Base-by-base conservation (phyloP, 2,329 filamentous ascomycete species). In the Pseudocercospora pini-densiflorae region DNA sequence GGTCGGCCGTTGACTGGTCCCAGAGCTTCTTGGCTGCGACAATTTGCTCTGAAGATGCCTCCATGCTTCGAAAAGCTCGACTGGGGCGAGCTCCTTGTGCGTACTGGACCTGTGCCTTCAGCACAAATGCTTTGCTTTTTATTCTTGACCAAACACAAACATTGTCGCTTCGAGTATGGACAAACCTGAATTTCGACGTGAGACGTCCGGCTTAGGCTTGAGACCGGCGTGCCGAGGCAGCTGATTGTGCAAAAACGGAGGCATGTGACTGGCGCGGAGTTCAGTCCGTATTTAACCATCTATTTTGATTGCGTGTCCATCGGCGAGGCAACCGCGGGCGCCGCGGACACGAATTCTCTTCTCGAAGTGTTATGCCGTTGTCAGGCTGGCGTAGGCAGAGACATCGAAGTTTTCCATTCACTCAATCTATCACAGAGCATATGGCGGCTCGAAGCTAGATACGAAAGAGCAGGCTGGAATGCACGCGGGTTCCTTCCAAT, bases 1-100 rank as follows among this genome's bases (percentile, higher is more conserved):
- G 29, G 36, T 33, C 31, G 19, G 47, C 47, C 29, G 55, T 51
- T 19, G 64, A 66, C 55, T 66, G 64, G 59, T 66, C 64, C 64
- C 64, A 66, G 51, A 62, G 64, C 60, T 66, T 66, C 55, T 58
- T 58, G 23, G 23, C 24, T 24, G 51, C 27, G 16, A 24, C 51
- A 27, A 14, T 8, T 16, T 23, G 19, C 24, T 27, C 47, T 23
- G 21, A 23, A 4, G 23, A n/a, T n/a, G 51, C 16, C 23, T 55
- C 51, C 51, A 55, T 55, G 23, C 51, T 33, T 14, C 14, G 27
- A 24, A 21, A 31, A 29, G 51, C 51, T 55, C 24, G 16, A 27
- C 51, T n/a, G 27, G 14, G 14, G 23, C 19, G 47, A 12, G 19
- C 27, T n/a, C 14, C 16, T 55, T 24, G 24, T n/a, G 16, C 16